Percentiles rank a stretch among this genome's conserved stretches.
Evolutionary conservation across 1,139 yeast species (phyloP).

Genomic region (Citeromyces hawaiiensis): DNA sequence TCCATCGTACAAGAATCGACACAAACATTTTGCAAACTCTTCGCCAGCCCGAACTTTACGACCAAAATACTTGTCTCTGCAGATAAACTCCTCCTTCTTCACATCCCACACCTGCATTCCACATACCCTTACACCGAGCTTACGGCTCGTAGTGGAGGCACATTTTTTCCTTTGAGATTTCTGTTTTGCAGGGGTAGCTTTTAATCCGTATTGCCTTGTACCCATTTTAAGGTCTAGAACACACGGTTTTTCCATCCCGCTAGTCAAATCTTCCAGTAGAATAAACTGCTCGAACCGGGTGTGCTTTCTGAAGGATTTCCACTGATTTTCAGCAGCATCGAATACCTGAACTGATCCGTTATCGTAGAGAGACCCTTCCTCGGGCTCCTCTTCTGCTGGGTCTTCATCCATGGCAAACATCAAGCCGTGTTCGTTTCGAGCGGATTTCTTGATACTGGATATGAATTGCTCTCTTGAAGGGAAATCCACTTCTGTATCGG

Average conservation of each 20-base stretch:
- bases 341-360: background rate
- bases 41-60: slow-evolving; percentile 61
- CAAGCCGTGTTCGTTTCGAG: slow-evolving; percentile 6
- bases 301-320: slow-evolving; percentile 15
- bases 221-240: slow-evolving; percentile 97
- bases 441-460: background rate
- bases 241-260: slow-evolving; percentile 73
- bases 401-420: slow-evolving; percentile 12
- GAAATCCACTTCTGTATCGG: slow-evolving; percentile 3
- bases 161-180: slow-evolving; percentile 77
- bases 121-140: slow-evolving; percentile 84
- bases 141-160: slow-evolving; percentile 62
- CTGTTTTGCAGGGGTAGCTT: slow-evolving; percentile 63
- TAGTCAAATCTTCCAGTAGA: slow-evolving; percentile 81
- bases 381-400: slow-evolving; percentile 12
- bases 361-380: slow-evolving; percentile 5
- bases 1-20: slow-evolving; percentile 77
- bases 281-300: slow-evolving; percentile 69
- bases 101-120: slow-evolving; percentile 85
- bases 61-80: slow-evolving; percentile 87
- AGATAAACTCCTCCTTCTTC: slow-evolving; percentile 31
- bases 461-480: slow-evolving; percentile 11
- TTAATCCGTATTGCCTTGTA: slow-evolving; percentile 95
- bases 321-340: background rate
- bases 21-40: slow-evolving; percentile 62